Base-by-base conservation (phyloP, 768 basidiomycete species). In the Jaapia argillacea region DNA sequence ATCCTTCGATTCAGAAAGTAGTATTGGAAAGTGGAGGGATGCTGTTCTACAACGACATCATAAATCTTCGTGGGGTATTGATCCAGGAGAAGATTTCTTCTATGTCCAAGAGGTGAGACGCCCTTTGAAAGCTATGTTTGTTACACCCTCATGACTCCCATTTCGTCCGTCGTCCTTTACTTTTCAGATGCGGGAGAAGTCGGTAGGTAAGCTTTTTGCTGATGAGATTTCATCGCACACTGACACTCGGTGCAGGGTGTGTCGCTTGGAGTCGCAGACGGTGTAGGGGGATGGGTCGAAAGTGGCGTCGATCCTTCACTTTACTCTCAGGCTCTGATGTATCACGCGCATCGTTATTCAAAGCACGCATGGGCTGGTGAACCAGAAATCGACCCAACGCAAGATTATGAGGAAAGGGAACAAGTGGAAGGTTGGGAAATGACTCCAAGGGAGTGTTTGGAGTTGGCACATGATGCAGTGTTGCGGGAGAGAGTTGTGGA, bases 251-350 rank as follows among this genome's bases (percentile, higher is more conserved):
- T 20, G n/a, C 24, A 88, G 85, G 85, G 85, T 20, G 58, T 87
- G 23, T 75, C 84, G 2, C 69, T 96, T 42, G 90, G 88, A 27
- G 76, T 96, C 4, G 87, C 91, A 28, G 92, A 97, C 53, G 92
- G 92, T 16, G 91, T 96, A 3, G 91, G 91, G 2, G 91, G 92
- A 16, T 97, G 93, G 93, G 73, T 77, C 39, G 76, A 81, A 27
- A 74, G 76, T 22, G 85, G 88, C 13, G 75, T 88, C 42, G 90
- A 96, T 61, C 89, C 89, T 1, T 81, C 89, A 0, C 66, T 93
- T 36, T 97, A 93, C 66, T 81, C 90, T 1, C 92, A 96, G 63
- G 77, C 87, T 0, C 66, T 97, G 41, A 91, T 93, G 85, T 92
- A 81, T 60, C 81, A 86, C 60, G 79, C 86, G 2, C 76, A 83